These are phyloP conservation scores for Aspergillus quadrilineatus DNA, from an alignment of 2,329 filamentous ascomycete genomes.

Conservation along the genomic window DNA sequence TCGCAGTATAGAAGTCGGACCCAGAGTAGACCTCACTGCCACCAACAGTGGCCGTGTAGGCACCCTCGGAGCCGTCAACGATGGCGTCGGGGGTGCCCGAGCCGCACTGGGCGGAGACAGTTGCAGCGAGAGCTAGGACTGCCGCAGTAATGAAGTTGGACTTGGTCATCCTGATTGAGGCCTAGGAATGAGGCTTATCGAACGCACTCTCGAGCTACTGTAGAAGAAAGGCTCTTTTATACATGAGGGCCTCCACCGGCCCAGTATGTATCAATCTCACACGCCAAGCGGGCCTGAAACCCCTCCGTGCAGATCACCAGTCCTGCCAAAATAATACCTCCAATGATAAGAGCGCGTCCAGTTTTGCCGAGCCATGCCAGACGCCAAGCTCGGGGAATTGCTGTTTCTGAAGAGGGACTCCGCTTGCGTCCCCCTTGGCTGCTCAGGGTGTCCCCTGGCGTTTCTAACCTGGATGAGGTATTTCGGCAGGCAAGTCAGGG, in stretches of 20 bases:
- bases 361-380: constrained; percentile 4
- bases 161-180: neutral
- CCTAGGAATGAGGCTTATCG: no score
- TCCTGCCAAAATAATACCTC: neutral
- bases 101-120: constrained; percentile 10
- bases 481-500: no score
- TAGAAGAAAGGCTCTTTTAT: no score
- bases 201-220: no score
- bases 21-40: constrained; percentile 12
- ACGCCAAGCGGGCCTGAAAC: constrained; percentile 1
- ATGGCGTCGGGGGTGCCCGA: constrained; percentile 16
- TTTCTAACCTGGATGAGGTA: no score
- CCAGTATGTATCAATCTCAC: neutral
- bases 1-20: constrained; percentile 8
- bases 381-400: neutral
- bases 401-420: no score
- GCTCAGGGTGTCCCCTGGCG: no score
- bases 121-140: constrained; percentile 8
- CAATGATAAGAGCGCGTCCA: neutral
- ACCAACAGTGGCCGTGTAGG: constrained; percentile 11
- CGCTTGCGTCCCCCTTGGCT: no score
- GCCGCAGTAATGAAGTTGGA: neutral
- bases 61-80: constrained; percentile 4
- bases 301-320: neutral
- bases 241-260: no score